phyloP scores from a whole-genome alignment of 176 grass and related monocot genomes.

The Lolium perenne region DNA sequence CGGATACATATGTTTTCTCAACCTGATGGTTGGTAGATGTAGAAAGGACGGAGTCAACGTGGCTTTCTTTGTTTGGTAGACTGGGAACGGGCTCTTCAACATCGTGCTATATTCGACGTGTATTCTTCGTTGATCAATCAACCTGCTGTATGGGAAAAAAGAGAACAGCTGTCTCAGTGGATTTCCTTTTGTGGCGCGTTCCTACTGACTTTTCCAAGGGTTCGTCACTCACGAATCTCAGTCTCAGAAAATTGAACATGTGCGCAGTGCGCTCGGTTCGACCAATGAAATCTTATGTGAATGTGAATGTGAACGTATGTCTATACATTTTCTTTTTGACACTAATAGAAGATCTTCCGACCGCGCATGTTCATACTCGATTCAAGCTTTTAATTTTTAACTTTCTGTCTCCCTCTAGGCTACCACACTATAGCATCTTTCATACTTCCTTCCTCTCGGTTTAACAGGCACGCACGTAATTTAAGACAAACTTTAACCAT shows the following conservation, averaged over 20 bases:
- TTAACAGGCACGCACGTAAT: too few species aligned
- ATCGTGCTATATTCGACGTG: neutral
- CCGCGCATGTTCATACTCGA: slow-evolving; percentile 13
- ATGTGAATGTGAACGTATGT: neutral
- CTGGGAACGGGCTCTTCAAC: neutral
- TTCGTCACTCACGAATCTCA: neutral
- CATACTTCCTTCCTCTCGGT: too few species aligned
- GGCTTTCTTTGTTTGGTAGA: neutral
- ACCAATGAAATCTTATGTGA: neutral
- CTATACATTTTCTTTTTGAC: neutral
- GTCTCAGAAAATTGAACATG: neutral
- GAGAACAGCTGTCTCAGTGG: neutral
- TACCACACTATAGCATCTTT: slow-evolving; percentile 1
- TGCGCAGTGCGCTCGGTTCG: slow-evolving; percentile 40
- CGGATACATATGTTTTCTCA: neutral
- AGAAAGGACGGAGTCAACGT: neutral
- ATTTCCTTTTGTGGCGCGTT: neutral
- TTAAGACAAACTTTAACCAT: too few species aligned
- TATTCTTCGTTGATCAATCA: neutral
- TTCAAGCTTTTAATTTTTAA: neutral
- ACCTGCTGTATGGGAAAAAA: neutral
- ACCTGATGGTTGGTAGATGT: neutral
- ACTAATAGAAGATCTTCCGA: neutral
- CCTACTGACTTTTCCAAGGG: neutral
- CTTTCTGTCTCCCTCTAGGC: slow-evolving; percentile 4